phyloP scores from a whole-genome alignment of 169 alveolate species.

The Plasmodium coatneyi region DNA sequence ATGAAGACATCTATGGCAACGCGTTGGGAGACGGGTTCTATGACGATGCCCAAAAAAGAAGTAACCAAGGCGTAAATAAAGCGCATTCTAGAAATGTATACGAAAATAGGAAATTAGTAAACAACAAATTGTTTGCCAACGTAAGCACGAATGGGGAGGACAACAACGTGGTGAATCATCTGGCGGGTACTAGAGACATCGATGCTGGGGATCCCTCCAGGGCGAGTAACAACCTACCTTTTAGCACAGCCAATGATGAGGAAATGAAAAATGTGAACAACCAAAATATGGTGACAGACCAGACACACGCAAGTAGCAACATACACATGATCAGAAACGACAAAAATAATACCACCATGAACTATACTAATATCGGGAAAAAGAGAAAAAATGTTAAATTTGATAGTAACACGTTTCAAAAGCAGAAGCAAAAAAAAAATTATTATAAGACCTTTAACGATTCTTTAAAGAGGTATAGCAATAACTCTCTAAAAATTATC shows the following conservation, averaged over 20 bases:
- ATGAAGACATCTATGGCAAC: background rate
- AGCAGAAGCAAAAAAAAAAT: conserved; percentile 39
- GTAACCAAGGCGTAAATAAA: background rate
- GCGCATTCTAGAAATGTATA: background rate
- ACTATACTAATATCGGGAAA: background rate
- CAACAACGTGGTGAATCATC: background rate
- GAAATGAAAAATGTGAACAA: background rate
- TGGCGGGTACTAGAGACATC: background rate
- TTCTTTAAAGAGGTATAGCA: conserved; percentile 24
- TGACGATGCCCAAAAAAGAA: background rate
- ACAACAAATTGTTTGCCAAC: background rate
- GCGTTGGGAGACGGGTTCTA: background rate
- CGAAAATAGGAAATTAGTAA: background rate
- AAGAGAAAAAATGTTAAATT: conserved; percentile 31
- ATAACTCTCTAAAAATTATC: conserved; percentile 13
- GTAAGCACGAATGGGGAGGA: background rate
- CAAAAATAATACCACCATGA: background rate
- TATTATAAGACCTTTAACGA: conserved; percentile 28
- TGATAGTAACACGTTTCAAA: conserved; percentile 12
- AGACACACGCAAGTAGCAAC: background rate
- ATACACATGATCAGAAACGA: conserved; percentile 4
- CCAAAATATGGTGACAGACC: background rate
- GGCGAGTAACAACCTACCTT: background rate
- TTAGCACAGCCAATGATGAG: background rate
- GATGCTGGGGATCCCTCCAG: background rate